Evolutionary conservation across 1,139 yeast species (phyloP).

Genomic region (Blastobotrys elegans): DNA sequence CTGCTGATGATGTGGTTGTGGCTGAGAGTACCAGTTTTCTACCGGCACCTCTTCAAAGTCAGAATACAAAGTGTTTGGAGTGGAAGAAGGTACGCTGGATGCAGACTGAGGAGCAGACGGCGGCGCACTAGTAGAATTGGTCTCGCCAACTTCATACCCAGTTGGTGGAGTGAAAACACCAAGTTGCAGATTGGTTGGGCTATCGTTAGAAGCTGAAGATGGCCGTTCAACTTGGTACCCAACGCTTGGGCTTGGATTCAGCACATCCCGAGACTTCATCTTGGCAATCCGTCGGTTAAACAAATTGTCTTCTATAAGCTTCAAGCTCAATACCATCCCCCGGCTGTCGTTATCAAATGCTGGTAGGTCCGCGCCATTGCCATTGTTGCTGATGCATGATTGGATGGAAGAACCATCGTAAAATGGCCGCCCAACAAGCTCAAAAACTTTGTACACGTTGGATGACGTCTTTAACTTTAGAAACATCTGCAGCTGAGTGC

Average conservation of each 20-base stretch:
- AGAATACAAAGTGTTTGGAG: neutral
- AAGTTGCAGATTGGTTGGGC: conserved; percentile 7
- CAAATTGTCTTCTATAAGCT: conserved; percentile 4
- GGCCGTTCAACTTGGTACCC: conserved; percentile 6
- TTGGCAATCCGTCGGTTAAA: conserved; percentile 1
- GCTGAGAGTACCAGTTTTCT: neutral
- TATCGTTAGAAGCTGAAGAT: conserved; percentile 2
- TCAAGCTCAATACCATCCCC: conserved; percentile 15
- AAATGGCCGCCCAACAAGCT: conserved; percentile 18
- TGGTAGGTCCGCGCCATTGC: neutral
- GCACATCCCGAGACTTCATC: neutral
- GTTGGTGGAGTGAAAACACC: conserved; percentile 1
- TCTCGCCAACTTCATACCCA: neutral
- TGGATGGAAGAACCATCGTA: conserved; percentile 10
- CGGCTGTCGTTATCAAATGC: conserved; percentile 10
- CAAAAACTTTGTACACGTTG: conserved; percentile 15
- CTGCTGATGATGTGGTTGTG: neutral
- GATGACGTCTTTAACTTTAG: conserved; percentile 17
- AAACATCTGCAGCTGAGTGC: conserved; percentile 18
- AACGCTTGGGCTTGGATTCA: neutral
- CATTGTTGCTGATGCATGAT: conserved; percentile 1
- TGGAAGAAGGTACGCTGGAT: neutral
- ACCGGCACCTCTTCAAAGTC: conserved; percentile 1
- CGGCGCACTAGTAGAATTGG: neutral
- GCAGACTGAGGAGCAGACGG: neutral